These are phyloP conservation scores for Cryphonectria nitschkei DNA, from an alignment of 2,329 filamentous ascomycete genomes.

Conservation along the genomic window DNA sequence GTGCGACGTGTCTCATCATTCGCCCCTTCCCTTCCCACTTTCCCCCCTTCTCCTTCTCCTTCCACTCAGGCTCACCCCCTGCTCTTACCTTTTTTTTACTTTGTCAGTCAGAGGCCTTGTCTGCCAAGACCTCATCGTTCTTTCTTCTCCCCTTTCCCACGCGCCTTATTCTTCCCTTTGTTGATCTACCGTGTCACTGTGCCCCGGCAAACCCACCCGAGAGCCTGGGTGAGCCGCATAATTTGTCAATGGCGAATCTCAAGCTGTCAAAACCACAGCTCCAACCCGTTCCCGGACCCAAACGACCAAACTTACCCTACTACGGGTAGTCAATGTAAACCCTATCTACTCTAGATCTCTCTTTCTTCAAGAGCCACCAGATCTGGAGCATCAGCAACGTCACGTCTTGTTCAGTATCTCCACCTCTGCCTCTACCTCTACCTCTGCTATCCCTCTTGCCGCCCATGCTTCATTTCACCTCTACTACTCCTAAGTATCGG, in stretches of 20 bases:
- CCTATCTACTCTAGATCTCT: not conserved
- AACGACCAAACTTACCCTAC: not conserved
- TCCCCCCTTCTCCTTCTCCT: not conserved
- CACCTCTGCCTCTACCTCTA: too few species aligned
- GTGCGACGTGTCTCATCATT: not conserved
- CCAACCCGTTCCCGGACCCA: not conserved
- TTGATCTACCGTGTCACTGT: not conserved
- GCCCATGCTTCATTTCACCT: not conserved
- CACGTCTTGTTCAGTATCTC: too few species aligned
- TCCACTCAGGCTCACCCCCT: not conserved
- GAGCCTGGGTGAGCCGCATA: not conserved
- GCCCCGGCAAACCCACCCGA: not conserved
- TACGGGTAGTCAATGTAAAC: not conserved
- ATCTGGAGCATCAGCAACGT: too few species aligned
- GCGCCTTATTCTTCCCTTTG: not conserved
- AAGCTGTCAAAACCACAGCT: not conserved
- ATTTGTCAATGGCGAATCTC: not conserved
- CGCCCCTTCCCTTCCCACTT: not conserved
- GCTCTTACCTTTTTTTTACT: not conserved
- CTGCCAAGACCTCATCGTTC: not conserved
- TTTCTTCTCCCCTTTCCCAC: slow-evolving; percentile 1
- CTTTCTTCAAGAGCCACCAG: too few species aligned
- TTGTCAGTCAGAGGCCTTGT: not conserved
- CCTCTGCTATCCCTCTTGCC: too few species aligned
- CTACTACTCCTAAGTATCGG: not conserved